Conservation (phyloP, 169 alveolate genomes). For the Eimeria maxima region DNA sequence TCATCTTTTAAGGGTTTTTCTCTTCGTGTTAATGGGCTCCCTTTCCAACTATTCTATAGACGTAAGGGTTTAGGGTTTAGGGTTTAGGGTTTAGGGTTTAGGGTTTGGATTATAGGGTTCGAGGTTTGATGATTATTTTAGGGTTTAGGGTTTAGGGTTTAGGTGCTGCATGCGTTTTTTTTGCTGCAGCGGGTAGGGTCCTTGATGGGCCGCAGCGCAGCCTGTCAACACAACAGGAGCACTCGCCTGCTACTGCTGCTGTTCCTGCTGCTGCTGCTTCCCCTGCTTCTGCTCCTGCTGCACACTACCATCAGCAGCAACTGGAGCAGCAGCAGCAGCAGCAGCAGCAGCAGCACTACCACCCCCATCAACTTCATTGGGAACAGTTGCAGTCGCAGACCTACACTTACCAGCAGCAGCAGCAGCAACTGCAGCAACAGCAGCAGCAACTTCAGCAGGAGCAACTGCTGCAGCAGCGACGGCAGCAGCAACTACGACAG, state of each 20-base stretch:
- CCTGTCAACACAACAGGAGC: not conserved
- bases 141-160: not conserved
- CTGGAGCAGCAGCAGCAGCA: not conserved
- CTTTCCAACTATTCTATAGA: slow-evolving; percentile 58
- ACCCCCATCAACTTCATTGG: not conserved
- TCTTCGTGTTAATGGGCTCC: slow-evolving; percentile 65
- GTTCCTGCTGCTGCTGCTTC: slow-evolving; percentile 25
- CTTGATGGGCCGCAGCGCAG: not conserved
- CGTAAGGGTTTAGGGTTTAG: slow-evolving; percentile 37
- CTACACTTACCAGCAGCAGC: not conserved
- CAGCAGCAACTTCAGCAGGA: not conserved
- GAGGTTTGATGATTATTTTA: not conserved
- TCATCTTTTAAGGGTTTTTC: not conserved
- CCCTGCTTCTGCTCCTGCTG: not conserved
- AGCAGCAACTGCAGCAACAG: not conserved
- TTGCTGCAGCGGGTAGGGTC: not conserved
- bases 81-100: slow-evolving; percentile 65
- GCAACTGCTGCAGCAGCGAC: not conserved
- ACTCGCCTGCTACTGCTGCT: not conserved
- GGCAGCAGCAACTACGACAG: slow-evolving; percentile 29
- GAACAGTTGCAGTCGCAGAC: not conserved
- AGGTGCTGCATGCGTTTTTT: not conserved
- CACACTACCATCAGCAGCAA: not conserved
- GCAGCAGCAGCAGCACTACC: not conserved
- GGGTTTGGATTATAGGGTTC: slow-evolving; percentile 12